Base-by-base conservation (phyloP, 1,284 basidiomycete genomes). In the Inonotus obliquus region DNA sequence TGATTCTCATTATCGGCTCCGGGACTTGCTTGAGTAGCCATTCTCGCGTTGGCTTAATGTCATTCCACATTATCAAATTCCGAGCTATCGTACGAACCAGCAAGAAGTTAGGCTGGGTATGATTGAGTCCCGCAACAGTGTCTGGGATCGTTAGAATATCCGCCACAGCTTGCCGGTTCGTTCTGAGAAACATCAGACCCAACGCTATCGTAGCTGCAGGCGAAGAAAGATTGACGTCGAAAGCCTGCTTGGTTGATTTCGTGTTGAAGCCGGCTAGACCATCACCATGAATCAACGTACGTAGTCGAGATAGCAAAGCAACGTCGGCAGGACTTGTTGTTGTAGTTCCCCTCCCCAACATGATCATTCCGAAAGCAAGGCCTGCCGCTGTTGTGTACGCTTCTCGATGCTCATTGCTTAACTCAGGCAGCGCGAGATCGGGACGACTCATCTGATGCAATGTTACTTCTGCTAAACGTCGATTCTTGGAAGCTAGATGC, bases 331-430 rank as follows among this genome's bases (percentile, higher is more conserved):
- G 89, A 54, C 87, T 84, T 4, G 82, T 69, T 17, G 69, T 65
- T 6, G 69, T 77, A 0, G 86, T 83, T 0, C 94, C 94, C 67
- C 87, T 89, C 6, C 93, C 95, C 4, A 99, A 82, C 89, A 98
- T 96, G 72, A 97, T 91, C 81, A 98, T 90, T 0, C 97, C 97
- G 69, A 97, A 97, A 0, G 92, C 87, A 48, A 98, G 81, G 3
- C 91, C 92, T 1, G 94, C 89, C 1, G 92, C 85, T 66, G 95
- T 87, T 0, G 94, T 91, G 71, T 98, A 99, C 0, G 94, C 89
- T 71, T 99, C 97, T 37, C 92, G 84, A 70, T 92, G 85, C 64
- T 94, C 92, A 65, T 87, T 88, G 68, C 86, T 92, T 41, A 90
- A 78, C 66, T 97, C 93, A 0, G 90, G 85, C 61, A 88, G 89